Base-by-base conservation (phyloP, 2,329 filamentous ascomycete species). In the Dichotomopilus funicola region DNA sequence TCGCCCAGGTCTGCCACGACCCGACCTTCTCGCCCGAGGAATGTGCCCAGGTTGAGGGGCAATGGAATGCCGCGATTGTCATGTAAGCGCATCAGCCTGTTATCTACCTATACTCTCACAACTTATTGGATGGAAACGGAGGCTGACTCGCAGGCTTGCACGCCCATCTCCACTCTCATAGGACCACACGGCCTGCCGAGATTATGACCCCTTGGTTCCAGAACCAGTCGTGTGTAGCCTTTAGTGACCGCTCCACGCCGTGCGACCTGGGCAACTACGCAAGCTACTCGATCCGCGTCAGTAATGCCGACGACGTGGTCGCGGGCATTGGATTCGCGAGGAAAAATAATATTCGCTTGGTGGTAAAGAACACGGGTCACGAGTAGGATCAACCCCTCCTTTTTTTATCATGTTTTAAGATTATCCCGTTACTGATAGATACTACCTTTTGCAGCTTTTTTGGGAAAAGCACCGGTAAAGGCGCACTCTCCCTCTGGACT, bases 291-390 rank as follows among this genome's bases (percentile, higher is more conserved):
- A 59, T 59, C 51, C 40, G 48, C 6, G 54, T 56, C 38, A 40
- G 42, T 34, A 43, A 12, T 10, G 53, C 53, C 1, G 11, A 13
- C 1, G 54, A 51, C 27, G 54, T 46, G 5, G 33, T 19, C 1
- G 57, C 57, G 5, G 57, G 57, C 1, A 19, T 59, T 6, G 7
- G 31, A 1, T 59, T 59, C 37, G 61, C 62, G 5, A 51, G 49
- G 6, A 4, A 49, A 5, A 55, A 63, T 13, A 71, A 71, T 42
- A 61, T 75, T 34, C 68, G 73, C 2, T 64, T 75, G 0, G 68
- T 68, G 5, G 66, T 75, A 56, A 72, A 71, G 59, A 73, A 73
- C 54, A 74, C 72, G 2, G 73, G 73, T 0, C 73, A 76, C 61
- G 71, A 73, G 54, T 71, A 64, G 36, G 58, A 59, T 5, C 37